phyloP scores from a whole-genome alignment of 116 monocot genomes.

The Phalaenopsis hybrid region DNA sequence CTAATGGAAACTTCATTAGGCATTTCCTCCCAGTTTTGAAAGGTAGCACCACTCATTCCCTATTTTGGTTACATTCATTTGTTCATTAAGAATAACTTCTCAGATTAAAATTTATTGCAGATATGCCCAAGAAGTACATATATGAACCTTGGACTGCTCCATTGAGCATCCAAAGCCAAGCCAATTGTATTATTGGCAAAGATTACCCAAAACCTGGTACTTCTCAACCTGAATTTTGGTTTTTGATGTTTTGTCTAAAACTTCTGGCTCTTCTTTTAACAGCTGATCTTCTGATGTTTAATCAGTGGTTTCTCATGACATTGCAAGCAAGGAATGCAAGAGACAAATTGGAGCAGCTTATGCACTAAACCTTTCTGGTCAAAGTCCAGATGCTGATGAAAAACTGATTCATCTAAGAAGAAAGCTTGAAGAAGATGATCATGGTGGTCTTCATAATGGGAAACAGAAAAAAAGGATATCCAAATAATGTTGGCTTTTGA shows the following conservation, averaged over 20 bases:
- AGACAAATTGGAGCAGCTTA: slow-evolving; percentile 62
- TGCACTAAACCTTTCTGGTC: slow-evolving; percentile 24
- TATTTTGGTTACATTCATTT: background rate
- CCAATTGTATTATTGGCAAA: slow-evolving; percentile 79
- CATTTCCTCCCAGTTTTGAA: slow-evolving; percentile 85
- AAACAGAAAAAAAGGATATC: background rate
- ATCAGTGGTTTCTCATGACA: slow-evolving; percentile 60
- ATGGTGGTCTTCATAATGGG: slow-evolving; percentile 1
- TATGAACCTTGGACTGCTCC: slow-evolving; percentile 97
- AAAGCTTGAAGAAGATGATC: slow-evolving; percentile 21
- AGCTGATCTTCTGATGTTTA: background rate
- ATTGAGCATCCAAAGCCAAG: slow-evolving; percentile 55
- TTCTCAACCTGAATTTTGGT: background rate
- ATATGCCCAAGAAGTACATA: slow-evolving; percentile 86
- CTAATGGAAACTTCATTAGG: slow-evolving; percentile 61
- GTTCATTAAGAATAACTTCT: background rate
- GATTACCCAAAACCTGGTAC: slow-evolving; percentile 86
- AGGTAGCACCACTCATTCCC: slow-evolving; percentile 23
- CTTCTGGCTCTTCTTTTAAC: background rate
- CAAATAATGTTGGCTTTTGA: background rate
- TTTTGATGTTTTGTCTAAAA: background rate
- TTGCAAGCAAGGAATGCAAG: slow-evolving; percentile 75
- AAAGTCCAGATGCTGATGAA: slow-evolving; percentile 8
- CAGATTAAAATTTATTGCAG: slow-evolving; percentile 22
- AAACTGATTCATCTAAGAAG: slow-evolving; percentile 18